Conservation (phyloP, 2,329 filamentous ascomycete species). For the Phialophora macrospora region DNA sequence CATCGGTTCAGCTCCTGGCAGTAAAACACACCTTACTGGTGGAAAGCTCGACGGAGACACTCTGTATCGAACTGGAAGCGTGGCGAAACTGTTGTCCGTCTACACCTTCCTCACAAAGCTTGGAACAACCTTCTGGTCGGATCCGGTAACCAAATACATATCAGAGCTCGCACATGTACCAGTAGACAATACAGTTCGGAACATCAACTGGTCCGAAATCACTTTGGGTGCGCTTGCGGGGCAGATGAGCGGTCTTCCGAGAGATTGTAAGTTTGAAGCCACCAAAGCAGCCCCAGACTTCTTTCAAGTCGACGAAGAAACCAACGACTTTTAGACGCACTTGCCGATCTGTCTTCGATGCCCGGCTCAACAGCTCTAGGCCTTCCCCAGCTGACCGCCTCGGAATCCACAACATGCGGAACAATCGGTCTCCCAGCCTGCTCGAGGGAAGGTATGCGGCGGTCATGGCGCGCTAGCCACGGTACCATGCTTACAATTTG, state of each 20-base stretch:
- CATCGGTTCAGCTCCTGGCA: constrained; percentile 6
- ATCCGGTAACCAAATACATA: constrained; percentile 49
- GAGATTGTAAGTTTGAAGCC: constrained; percentile 20
- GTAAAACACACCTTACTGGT: constrained; percentile 15
- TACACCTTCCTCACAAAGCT: constrained; percentile 45
- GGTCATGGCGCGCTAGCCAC: not conserved
- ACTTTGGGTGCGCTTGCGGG: constrained; percentile 54
- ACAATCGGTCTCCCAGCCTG: constrained; percentile 4
- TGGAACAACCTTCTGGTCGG: constrained; percentile 46
- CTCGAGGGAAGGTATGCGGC: not conserved
- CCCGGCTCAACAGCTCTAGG: constrained; percentile 12
- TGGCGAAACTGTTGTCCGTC: constrained; percentile 49
- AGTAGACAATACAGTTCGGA: constrained; percentile 9
- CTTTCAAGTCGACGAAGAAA: not conserved
- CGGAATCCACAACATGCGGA: constrained; percentile 20
- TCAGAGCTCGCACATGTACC: constrained; percentile 45
- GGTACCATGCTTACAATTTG: not conserved
- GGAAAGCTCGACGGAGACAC: constrained; percentile 34
- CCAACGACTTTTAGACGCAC: not conserved
- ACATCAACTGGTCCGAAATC: constrained; percentile 55
- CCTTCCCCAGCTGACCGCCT: constrained; percentile 16
- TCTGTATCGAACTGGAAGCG: constrained; percentile 44
- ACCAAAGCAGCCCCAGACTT: not conserved
- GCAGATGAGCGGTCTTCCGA: constrained; percentile 45
- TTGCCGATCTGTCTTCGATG: constrained; percentile 7